Evolutionary conservation across 257 asterid species (phyloP), one percentile per base, ranked within the genome.

Genomic region (Galeopsis tetrahit): DNA sequence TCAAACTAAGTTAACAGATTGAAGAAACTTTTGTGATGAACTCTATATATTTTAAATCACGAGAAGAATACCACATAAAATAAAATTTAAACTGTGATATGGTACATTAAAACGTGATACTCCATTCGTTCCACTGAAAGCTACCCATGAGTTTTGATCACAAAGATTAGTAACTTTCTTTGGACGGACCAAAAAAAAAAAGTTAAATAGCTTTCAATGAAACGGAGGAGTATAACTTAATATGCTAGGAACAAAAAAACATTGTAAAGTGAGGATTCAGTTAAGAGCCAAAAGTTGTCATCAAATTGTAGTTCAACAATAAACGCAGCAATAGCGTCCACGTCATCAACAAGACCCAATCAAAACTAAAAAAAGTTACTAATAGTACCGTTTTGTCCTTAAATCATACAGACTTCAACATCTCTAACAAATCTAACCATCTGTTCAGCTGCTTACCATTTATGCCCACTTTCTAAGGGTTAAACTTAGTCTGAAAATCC

Each of bases 401-500:
- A 38, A 55, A 46, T 38, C 71, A 77, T 69, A 52, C 57, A 69
- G 5, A 63, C 15, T 32, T 58, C 1, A 40, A 33, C 44, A 58
- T 35, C 66, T 2, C 46, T 66, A 2, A 15, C 17, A 34, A 55
- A 32, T 34, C 74, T 70, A 66, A 67, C 75, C 70, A 21, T 70
- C 70, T 48, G 53, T 43, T 66, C 70, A 21, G 65, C 70, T 48
- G 53, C 52, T 66, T 5, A 32, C 13, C 34, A 33, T 32, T 48
- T 65, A 7, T 36, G 33, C 32, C 15, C 31, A 28, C 68, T 49
- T 74, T 33, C 75, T 75, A 81, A 70, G 80, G 80, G 63, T 79
- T 80, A 53, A 84, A 71, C 67, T 78, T 86, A 10, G 71, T 78
- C 39, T 72, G 78, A 7, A 52, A 68, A 67, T 85, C 85, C 79